Evolutionary conservation across 2,329 filamentous ascomycete genomes (phyloP), one percentile per base, ranked within the genome.

Genomic region (Dothiorella sarmentorum): DNA sequence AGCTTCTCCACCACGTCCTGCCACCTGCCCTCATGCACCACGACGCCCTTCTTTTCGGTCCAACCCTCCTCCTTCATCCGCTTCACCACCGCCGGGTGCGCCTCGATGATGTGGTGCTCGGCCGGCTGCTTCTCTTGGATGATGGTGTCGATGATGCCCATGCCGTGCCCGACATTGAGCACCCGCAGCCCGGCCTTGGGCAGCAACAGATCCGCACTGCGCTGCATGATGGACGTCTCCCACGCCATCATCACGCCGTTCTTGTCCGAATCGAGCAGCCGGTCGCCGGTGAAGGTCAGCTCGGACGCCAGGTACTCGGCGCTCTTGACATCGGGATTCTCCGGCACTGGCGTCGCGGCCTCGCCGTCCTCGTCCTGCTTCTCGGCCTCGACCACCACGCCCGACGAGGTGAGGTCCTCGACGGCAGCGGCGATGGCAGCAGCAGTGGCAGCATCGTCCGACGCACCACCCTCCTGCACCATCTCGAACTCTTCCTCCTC

Each of bases 181-280:
- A 79, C 76, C 5, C 77, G 70, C 7, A 79, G 70, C 4, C 73
- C 74, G 26, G 70, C 61, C 31, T 66, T 64, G 7, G 71, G 70
- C 7, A 73, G 65, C 15, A 80, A 66, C 13, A 75, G 66, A 57
- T 78, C 74, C 11, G 77, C 77, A 22, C 76, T 76, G 15, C 68
- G 69, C 40, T 71, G 69, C 78, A 81, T 81, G 52, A 81, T 74
- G 3, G 75, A 73, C 0, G 75, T 75, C 63, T 81, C 79, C 78
- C 78, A 81, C 61, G 76, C 72, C 78, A 81, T 80, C 78, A 81
- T 81, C 26, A 81, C 78, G 13, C 76, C 79, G 59, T 81, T 81
- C 38, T 74, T 74, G 61, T 78, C 74, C 0, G 69, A 73, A 64
- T 81, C 78, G 2, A 76, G 65, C n/a, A 80, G 67, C 42, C 75